A percentile compares a stretch with the other conserved stretches of the same genome.
Evolutionary conservation across 1,284 basidiomycete genomes (phyloP).

Genomic region (Veloboletus limbatus): DNA sequence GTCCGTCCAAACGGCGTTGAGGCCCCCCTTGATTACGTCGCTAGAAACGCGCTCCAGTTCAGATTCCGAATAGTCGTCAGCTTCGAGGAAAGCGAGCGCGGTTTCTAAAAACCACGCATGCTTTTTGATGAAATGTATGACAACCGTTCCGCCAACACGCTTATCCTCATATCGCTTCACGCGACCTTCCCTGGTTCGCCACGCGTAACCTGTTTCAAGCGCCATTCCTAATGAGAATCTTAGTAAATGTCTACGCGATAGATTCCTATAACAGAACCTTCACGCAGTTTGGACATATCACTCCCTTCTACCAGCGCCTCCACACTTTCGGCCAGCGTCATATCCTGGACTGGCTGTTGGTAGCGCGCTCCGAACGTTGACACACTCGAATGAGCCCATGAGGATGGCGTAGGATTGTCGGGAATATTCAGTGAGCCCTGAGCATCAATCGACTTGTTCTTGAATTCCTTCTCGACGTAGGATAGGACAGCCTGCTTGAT

Average conservation of each 20-base stretch:
- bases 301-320: slow-evolving; percentile 94
- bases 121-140: slow-evolving; percentile 97
- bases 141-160: slow-evolving; percentile 87
- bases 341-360: slow-evolving; percentile 62
- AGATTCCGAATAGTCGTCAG: slow-evolving; percentile 54
- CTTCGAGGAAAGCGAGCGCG: slow-evolving; percentile 81
- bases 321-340: slow-evolving; percentile 72
- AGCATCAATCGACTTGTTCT: slow-evolving; percentile 27
- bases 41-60: slow-evolving; percentile 22
- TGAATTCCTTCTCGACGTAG: slow-evolving; percentile 39
- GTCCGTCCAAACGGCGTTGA: slow-evolving; percentile 32
- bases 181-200: slow-evolving; percentile 70
- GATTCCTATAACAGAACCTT: slow-evolving; percentile 43
- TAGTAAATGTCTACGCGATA: neutral
- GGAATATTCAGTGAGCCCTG: slow-evolving; percentile 6
- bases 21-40: slow-evolving; percentile 5
- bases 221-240: slow-evolving; percentile 43
- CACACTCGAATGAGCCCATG: slow-evolving; percentile 83
- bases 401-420: slow-evolving; percentile 42
- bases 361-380: slow-evolving; percentile 85
- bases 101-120: slow-evolving; percentile 97
- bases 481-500: slow-evolving; percentile 51
- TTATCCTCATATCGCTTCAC: slow-evolving; percentile 61
- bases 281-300: slow-evolving; percentile 66
- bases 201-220: slow-evolving; percentile 58